Evolutionary conservation across 2,329 filamentous ascomycete species (phyloP), one percentile per base, ranked within the genome.

Genomic region (Aotearoamyces nothofagi): DNA sequence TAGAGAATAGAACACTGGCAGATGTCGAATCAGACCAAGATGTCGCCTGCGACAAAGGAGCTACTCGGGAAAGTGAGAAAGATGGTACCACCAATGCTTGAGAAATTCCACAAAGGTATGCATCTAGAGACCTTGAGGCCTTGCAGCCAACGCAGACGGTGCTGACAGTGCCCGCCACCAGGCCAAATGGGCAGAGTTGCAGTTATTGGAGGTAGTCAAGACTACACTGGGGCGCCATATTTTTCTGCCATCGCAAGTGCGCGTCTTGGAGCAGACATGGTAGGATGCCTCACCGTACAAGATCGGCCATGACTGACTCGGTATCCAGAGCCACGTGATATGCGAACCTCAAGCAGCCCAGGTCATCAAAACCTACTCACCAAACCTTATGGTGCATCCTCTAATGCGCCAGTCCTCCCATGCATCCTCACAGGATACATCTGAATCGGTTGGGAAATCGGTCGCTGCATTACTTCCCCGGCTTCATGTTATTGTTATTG

Each of bases 221-320:
- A 96, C 55, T 98, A 96, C 52, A 94, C 90, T 2, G 90, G 90
- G 20, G 90, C 90, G 33, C 90, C 90, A 9, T 98, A 93, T 58
- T 98, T 98, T 57, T 94, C 87, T 12, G 86, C 87, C 39, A 94
- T 94, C 74, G 90, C 90, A 9, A 93, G 83, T 40, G 90, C 90
- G 26, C 73, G 79, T 46, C 58, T 96, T 33, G 90, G 87, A 4
- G 83, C 78, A 46, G 84, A 93, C 47, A 81, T 93, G 81, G 83
- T 87, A 62, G 31, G 56, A 25, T 38, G 27, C 14, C 22, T 16
- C 15, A 22, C 15, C 20, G 11, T 15, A 17, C 22, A 27, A 6
- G 30, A 27, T 27, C 26, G 15, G 31, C 24, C 15, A 15, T 23
- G n/a, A 22, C 35, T 58, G 55, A 59, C 27, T 17, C 17, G n/a